Evolutionary conservation across 305 asterid species (phyloP).

Genomic region (Petunia hybrid): DNA sequence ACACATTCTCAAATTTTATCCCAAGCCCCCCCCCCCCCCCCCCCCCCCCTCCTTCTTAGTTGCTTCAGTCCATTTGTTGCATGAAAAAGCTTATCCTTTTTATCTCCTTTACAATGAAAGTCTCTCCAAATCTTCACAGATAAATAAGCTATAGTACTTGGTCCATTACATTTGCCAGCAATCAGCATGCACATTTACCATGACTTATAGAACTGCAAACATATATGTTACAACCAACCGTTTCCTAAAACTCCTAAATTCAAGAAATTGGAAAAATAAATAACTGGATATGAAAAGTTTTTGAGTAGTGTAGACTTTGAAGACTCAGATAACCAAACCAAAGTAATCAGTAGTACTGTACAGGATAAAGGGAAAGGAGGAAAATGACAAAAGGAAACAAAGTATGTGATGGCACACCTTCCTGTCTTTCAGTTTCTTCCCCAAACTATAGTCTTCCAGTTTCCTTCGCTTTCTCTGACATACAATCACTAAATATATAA

Average conservation of each 20-base stretch:
- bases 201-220: not conserved
- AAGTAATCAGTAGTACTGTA: not conserved
- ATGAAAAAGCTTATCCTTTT: not conserved
- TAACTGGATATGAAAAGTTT: not conserved
- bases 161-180: not conserved
- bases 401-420: conserved; percentile 55
- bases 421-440: conserved; percentile 71
- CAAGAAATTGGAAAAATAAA: conserved; percentile 24
- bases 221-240: not conserved
- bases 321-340: not conserved
- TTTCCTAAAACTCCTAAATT: not conserved
- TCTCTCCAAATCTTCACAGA: conserved; percentile 8
- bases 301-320: not conserved
- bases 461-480: conserved; percentile 89
- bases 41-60: not conserved
- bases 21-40: too few species aligned
- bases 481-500: conserved; percentile 35
- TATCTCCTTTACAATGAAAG: not conserved
- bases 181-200: conserved; percentile 3
- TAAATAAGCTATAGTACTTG: conserved; percentile 1
- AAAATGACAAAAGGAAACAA: not conserved
- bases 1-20: not conserved
- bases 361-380: not conserved
- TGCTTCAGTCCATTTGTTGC: conserved; percentile 14
- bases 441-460: conserved; percentile 65